phyloP scores from a whole-genome alignment of 2,329 filamentous ascomycete genomes.

The Thielaviopsis ethacetica region DNA sequence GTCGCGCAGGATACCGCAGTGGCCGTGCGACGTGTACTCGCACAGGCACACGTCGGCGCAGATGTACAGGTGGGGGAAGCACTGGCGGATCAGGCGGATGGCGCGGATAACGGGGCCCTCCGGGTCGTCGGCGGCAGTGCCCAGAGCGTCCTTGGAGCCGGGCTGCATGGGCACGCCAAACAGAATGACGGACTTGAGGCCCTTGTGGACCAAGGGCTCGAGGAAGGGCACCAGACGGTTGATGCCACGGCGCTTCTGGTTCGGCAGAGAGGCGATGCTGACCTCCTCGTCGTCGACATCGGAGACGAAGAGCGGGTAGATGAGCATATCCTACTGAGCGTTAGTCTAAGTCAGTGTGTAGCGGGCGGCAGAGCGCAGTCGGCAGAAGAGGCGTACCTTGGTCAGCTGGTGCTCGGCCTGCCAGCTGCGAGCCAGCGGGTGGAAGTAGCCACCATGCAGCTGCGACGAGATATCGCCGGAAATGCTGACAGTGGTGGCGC shows the following conservation, averaged over 20 bases:
- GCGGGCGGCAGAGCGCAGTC: neutral
- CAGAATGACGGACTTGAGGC: constrained; percentile 80
- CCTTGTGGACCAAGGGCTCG: constrained; percentile 73
- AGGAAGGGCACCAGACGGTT: constrained; percentile 77
- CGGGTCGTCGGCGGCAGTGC: constrained; percentile 84
- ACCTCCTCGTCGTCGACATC: constrained; percentile 88
- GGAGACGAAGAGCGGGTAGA: constrained; percentile 92
- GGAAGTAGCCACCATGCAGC: constrained; percentile 67
- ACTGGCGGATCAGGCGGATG: constrained; percentile 67
- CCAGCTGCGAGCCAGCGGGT: constrained; percentile 65
- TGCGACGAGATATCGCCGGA: constrained; percentile 66
- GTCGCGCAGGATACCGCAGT: constrained; percentile 89
- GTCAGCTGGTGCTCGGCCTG: constrained; percentile 73
- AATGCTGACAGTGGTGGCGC: constrained; percentile 53
- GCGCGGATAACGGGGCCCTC: constrained; percentile 77
- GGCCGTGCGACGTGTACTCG: constrained; percentile 95
- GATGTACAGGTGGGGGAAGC: constrained; percentile 84
- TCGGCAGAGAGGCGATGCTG: constrained; percentile 76
- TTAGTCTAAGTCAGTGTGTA: neutral
- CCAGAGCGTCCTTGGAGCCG: constrained; percentile 74
- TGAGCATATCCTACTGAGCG: constrained; percentile 73
- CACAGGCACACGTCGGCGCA: constrained; percentile 89
- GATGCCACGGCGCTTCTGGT: constrained; percentile 74
- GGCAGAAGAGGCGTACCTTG: constrained; percentile 41
- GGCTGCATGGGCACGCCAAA: constrained; percentile 82